Percentiles rank a stretch among this genome's conserved stretches.
phyloP scores from a whole-genome alignment of 2,329 filamentous ascomycete genomes.

The Emericellopsis cladophorae region DNA sequence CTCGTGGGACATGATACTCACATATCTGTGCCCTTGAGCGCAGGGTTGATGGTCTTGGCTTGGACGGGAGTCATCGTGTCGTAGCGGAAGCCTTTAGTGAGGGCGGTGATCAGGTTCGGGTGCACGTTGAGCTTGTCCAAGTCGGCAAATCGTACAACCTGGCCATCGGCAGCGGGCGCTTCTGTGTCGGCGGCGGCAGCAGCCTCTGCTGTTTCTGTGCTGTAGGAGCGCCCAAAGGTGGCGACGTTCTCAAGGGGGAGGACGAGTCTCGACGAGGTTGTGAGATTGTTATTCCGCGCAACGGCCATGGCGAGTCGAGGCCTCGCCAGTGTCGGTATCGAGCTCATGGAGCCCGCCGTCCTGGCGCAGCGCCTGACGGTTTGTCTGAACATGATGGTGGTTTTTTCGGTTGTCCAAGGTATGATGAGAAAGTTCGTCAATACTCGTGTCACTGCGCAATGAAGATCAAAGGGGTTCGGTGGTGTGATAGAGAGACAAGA shows the following conservation, averaged over 20 bases:
- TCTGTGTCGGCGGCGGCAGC: constrained; percentile 8
- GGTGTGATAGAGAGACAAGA: not conserved
- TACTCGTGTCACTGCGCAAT: too few species aligned
- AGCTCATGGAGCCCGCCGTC: constrained; percentile 17
- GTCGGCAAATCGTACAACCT: constrained; percentile 28
- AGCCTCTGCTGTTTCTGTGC: constrained; percentile 21
- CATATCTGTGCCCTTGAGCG: constrained; percentile 72
- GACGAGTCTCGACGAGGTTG: constrained; percentile 6
- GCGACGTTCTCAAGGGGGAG: constrained; percentile 10
- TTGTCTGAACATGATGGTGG: constrained; percentile 18
- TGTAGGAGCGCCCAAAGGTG: constrained; percentile 21
- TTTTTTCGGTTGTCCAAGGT: not conserved
- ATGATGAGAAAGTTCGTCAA: not conserved
- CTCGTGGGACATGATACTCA: constrained; percentile 29
- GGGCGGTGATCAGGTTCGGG: constrained; percentile 49
- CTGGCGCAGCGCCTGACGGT: constrained; percentile 25
- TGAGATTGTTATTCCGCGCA: constrained; percentile 6
- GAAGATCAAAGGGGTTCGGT: not conserved
- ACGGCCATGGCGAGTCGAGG: constrained; percentile 12
- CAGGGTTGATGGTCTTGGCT: constrained; percentile 66
- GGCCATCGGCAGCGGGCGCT: constrained; percentile 7
- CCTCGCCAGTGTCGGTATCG: constrained; percentile 15
- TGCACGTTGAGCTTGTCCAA: constrained; percentile 41
- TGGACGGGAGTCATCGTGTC: constrained; percentile 90
- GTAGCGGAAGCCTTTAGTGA: constrained; percentile 63